phyloP scores from a whole-genome alignment of 306 rosid genomes.

The Vigna trinervia region DNA sequence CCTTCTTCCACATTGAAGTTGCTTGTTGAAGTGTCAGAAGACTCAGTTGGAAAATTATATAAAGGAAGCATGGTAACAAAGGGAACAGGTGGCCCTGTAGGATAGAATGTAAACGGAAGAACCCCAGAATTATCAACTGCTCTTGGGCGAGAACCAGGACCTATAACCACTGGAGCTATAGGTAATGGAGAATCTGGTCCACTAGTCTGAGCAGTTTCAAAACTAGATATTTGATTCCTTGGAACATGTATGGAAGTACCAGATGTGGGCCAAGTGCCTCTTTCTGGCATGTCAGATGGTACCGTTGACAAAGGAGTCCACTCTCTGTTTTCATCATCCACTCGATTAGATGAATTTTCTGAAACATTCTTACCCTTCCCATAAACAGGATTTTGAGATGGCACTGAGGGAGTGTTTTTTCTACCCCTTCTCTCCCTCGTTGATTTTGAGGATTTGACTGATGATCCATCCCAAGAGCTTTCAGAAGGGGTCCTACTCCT shows the following conservation, averaged over 20 bases:
- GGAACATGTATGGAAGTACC: constrained; percentile 56
- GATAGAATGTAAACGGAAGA: constrained; percentile 75
- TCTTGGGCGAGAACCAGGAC: constrained; percentile 79
- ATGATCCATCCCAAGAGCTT: constrained; percentile 92
- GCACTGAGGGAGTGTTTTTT: constrained; percentile 46
- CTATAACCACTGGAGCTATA: constrained; percentile 71
- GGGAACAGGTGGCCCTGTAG: constrained; percentile 98
- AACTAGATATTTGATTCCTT: constrained; percentile 72
- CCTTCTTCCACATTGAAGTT: constrained; percentile 70
- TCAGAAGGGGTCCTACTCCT: constrained; percentile 81
- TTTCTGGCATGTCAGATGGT: constrained; percentile 65
- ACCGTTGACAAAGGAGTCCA: constrained; percentile 59
- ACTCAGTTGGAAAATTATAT: constrained; percentile 68
- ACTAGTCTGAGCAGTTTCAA: constrained; percentile 74
- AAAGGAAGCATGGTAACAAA: constrained; percentile 80
- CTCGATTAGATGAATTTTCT: constrained; percentile 65
- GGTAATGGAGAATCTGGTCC: constrained; percentile 75
- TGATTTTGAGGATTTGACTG: constrained; percentile 76
- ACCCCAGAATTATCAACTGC: constrained; percentile 64
- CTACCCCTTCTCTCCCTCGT: constrained; percentile 78
- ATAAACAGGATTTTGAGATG: constrained; percentile 52
- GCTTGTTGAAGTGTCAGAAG: constrained; percentile 70
- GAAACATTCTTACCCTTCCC: constrained; percentile 74
- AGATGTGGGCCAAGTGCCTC: constrained; percentile 57
- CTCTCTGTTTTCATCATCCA: constrained; percentile 76